phyloP scores from a whole-genome alignment of 2,329 filamentous ascomycete species.

The Fusarium sororula region DNA sequence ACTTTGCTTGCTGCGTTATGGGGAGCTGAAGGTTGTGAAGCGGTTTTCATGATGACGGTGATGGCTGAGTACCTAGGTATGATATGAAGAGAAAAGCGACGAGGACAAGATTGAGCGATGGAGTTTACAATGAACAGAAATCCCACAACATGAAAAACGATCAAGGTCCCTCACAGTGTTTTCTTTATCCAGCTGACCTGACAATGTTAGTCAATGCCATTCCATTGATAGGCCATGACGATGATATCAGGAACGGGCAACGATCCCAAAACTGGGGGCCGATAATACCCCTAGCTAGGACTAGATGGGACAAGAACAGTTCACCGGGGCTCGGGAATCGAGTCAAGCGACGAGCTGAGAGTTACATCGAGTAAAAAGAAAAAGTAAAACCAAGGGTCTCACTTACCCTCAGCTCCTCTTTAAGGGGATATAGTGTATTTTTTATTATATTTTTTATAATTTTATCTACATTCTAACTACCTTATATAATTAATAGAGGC shows the following conservation, averaged over 20 bases:
- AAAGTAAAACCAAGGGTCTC: conserved; percentile 2
- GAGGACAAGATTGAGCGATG: background rate
- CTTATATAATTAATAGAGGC: too few relatives aligned
- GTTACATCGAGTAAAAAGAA: background rate
- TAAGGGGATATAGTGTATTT: too few relatives aligned
- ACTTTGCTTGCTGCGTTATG: conserved; percentile 28
- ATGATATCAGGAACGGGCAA: conserved; percentile 31
- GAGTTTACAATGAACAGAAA: background rate
- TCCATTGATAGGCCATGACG: conserved; percentile 22
- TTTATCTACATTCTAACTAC: too few relatives aligned
- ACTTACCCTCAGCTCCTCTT: too few relatives aligned
- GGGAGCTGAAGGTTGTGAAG: conserved; percentile 17
- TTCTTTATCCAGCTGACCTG: conserved; percentile 2
- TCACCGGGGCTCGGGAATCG: conserved; percentile 9
- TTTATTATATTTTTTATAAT: too few relatives aligned
- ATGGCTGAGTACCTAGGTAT: background rate
- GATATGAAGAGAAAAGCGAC: background rate
- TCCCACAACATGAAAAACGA: background rate
- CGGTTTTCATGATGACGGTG: conserved; percentile 23
- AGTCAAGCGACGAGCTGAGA: conserved; percentile 3
- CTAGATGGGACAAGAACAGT: background rate
- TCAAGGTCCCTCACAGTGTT: background rate
- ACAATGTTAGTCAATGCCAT: conserved; percentile 9
- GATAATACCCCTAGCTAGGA: background rate
- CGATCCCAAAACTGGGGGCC: conserved; percentile 5